Percentiles rank a stretch among this genome's conserved stretches.
Conservation (phyloP, 2,329 filamentous ascomycete species). For the Fusarium sp. region DNA sequence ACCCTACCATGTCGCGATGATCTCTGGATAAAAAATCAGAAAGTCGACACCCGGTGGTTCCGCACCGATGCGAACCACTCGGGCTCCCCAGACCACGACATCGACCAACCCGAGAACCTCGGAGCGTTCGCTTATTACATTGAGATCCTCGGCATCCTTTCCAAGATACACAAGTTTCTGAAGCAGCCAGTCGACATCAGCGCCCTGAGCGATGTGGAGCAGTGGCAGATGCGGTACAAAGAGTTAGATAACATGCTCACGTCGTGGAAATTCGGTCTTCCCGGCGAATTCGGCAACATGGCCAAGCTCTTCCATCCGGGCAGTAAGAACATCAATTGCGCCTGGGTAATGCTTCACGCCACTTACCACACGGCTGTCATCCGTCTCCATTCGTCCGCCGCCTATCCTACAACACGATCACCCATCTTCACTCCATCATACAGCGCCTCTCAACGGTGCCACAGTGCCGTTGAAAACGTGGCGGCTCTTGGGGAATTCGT, state of each 20-base stretch:
- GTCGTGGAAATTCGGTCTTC: conserved; percentile 87
- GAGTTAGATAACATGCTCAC: conserved; percentile 86
- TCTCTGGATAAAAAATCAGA: conserved; percentile 85
- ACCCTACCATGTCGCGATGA: conserved; percentile 90
- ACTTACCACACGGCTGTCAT: conserved; percentile 94
- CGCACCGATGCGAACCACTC: conserved; percentile 64
- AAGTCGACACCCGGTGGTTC: conserved; percentile 90
- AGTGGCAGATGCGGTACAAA: conserved; percentile 90
- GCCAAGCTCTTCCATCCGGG: conserved; percentile 81
- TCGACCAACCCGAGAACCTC: conserved; percentile 83
- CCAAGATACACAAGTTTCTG: conserved; percentile 89
- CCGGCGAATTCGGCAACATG: conserved; percentile 88
- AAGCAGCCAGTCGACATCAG: conserved; percentile 93
- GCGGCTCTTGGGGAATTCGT: conserved; percentile 85
- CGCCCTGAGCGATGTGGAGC: conserved; percentile 85
- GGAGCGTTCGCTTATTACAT: conserved; percentile 93
- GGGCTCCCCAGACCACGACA: conserved; percentile 70
- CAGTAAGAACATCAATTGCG: conserved; percentile 81
- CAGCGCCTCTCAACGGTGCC: conserved; percentile 86
- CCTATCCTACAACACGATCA: conserved; percentile 90
- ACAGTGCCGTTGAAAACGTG: conserved; percentile 87
- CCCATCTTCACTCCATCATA: conserved; percentile 92
- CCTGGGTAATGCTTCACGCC: conserved; percentile 92
- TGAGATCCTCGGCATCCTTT: conserved; percentile 89
- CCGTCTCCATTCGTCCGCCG: conserved; percentile 90